These are phyloP conservation scores for Ceriops decandra DNA, from an alignment of 345 rosid genomes.

Conservation along the genomic window DNA sequence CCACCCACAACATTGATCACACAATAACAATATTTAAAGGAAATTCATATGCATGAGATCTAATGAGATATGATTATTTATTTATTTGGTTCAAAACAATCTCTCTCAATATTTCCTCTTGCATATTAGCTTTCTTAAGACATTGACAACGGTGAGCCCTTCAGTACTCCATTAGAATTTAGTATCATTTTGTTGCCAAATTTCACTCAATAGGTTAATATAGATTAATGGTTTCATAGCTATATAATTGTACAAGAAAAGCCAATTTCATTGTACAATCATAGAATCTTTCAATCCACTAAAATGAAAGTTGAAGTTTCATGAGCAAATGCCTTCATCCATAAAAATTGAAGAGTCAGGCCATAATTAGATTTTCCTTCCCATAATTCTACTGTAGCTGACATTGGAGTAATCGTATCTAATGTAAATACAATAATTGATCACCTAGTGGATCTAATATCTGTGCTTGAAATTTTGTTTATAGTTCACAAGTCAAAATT, in stretches of 20 bases:
- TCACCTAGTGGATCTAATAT: neutral
- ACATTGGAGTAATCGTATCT: neutral
- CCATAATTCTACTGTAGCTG: neutral
- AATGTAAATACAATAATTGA: neutral
- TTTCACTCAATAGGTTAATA: neutral
- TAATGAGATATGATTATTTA: neutral
- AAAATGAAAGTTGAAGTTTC: neutral
- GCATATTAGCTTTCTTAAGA: neutral
- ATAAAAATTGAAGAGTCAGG: constrained; percentile 1
- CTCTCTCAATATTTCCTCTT: neutral
- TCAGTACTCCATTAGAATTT: neutral
- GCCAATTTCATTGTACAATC: neutral
- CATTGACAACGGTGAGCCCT: neutral
- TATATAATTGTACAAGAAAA: neutral
- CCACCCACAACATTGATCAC: too few species aligned
- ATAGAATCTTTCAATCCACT: neutral
- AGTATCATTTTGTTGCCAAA: neutral
- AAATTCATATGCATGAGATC: too few species aligned
- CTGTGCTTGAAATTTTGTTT: neutral
- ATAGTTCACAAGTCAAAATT: neutral
- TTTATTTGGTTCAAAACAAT: neutral
- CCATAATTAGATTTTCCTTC: neutral
- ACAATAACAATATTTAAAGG: too few species aligned
- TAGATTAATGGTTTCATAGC: neutral
- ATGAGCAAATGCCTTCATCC: neutral